Evolutionary conservation across 768 basidiomycete species (phyloP), one percentile per base, ranked within the genome.

Genomic region (Tephrocybe sp.): DNA sequence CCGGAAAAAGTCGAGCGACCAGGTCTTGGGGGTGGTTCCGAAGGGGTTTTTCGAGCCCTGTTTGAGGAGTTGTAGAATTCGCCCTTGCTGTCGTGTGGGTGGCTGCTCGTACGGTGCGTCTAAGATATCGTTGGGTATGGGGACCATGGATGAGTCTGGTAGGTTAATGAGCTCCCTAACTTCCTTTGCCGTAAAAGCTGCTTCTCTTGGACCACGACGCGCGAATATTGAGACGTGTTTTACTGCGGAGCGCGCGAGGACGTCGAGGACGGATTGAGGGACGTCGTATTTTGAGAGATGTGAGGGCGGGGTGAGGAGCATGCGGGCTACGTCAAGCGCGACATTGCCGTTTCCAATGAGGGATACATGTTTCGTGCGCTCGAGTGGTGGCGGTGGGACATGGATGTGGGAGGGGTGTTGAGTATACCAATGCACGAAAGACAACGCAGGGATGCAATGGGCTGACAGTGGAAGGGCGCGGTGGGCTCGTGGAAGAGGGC

Each of bases 311-410:
- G 87, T 88, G 53, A 99, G 81, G 5, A 98, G 79, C 63, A 98
- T 92, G 4, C 95, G 81, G 1, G 94, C 93, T 22, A 95, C 75
- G 60, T 99, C 96, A 31, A 99, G 75, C 7, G 94, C 87, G 49
- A 99, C 95, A 58, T 98, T 98, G 10, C 96, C 96, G 55, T 93
- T 91, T 0, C 97, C 96, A 39, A 98, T 86, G 48, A 99, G 71
- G 1, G 90, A 83, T 23, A 95, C 83, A 58, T 95, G 88, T 2
- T 74, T 63, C 3, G 82, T 68, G 35, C 76, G 77, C 26, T 89
- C 80, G 1, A 93, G 76, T 0, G 84, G 73, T 1, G 87, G 84
- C 0, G 87, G 74, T 0, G 76, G 63, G 0, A 26, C 7, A 26
- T 26, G 26, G 79, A 75, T 3, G 9, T 74, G 71, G 8, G 83